These are phyloP conservation scores for Polytrichum formosum DNA, from an alignment of 225 moss, liverwort and hornwort genomes.

Conservation along the genomic window DNA sequence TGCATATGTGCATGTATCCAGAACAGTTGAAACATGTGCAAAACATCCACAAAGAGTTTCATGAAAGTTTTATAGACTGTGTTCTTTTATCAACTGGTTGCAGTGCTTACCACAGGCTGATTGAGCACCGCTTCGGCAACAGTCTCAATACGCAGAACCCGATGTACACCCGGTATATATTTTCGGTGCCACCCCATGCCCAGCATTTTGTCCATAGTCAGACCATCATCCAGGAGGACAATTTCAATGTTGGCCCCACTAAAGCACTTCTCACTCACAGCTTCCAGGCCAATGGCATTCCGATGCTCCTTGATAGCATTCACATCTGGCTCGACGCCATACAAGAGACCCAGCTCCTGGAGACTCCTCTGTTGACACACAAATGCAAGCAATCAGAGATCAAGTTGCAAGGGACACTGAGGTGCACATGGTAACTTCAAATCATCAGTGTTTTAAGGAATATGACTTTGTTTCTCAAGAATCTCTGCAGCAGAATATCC, in stretches of 20 bases:
- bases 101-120: conserved; percentile 46
- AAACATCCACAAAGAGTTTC: too few relatives aligned
- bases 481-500: too few relatives aligned
- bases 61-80: too few relatives aligned
- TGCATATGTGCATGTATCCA: too few relatives aligned
- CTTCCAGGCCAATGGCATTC: conserved; percentile 39
- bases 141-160: conserved; percentile 80
- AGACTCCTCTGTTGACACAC: conserved; percentile 39
- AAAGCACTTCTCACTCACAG: conserved; percentile 69
- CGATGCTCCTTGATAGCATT: conserved; percentile 59
- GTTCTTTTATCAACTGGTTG: too few relatives aligned
- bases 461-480: too few relatives aligned
- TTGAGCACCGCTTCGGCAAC: conserved; percentile 84
- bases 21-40: too few relatives aligned
- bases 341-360: conserved; percentile 49
- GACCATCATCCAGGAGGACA: conserved; percentile 80
- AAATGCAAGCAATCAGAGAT: too few relatives aligned
- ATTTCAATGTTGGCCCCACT: conserved; percentile 71
- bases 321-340: conserved; percentile 46
- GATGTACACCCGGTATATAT: conserved; percentile 56
- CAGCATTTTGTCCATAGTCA: conserved; percentile 62
- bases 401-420: too few relatives aligned
- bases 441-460: too few relatives aligned
- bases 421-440: too few relatives aligned
- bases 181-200: conserved; percentile 72